Evolutionary conservation across 495 filamentous ascomycete genomes (phyloP).

Genomic region (Podospora comata): DNA sequence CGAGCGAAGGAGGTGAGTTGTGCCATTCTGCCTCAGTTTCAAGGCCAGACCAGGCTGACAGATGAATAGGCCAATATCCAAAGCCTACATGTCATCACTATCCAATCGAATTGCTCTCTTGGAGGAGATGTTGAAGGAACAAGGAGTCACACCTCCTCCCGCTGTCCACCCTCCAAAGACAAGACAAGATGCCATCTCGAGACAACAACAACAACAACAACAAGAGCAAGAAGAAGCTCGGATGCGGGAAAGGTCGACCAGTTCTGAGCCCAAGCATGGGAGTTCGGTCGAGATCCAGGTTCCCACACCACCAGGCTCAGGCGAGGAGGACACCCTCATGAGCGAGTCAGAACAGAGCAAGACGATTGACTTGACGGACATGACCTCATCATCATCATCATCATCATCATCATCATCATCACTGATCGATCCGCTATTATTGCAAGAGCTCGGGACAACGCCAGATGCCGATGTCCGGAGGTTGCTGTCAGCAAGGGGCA

Average conservation of each 20-base stretch:
- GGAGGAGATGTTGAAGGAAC: constrained; percentile 49
- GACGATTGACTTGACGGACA: neutral
- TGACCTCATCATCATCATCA: constrained; percentile 9
- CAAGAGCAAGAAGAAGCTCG: constrained; percentile 16
- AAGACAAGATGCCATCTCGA: constrained; percentile 36
- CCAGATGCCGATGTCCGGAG: constrained; percentile 42
- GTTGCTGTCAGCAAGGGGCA: constrained; percentile 42
- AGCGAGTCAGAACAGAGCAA: constrained; percentile 20
- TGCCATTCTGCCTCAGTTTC: neutral
- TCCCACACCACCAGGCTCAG: constrained; percentile 31
- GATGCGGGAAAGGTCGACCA: constrained; percentile 11
- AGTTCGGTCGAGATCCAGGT: constrained; percentile 23
- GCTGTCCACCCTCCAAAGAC: constrained; percentile 54
- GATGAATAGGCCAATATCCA: constrained; percentile 48
- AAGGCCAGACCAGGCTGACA: constrained; percentile 6
- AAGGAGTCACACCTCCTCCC: constrained; percentile 47
- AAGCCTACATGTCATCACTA: constrained; percentile 55
- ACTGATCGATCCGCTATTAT: constrained; percentile 32
- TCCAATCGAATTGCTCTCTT: constrained; percentile 50
- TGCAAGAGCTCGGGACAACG: constrained; percentile 31
- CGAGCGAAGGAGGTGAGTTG: constrained; percentile 46
- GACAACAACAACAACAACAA: constrained; percentile 7
- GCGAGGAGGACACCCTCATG: constrained; percentile 27
- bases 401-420: constrained; percentile 2
- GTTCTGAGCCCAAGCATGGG: constrained; percentile 18